Base-by-base conservation (phyloP, 352 stramenopile genomes). In the Phytophthora agathidicida region DNA sequence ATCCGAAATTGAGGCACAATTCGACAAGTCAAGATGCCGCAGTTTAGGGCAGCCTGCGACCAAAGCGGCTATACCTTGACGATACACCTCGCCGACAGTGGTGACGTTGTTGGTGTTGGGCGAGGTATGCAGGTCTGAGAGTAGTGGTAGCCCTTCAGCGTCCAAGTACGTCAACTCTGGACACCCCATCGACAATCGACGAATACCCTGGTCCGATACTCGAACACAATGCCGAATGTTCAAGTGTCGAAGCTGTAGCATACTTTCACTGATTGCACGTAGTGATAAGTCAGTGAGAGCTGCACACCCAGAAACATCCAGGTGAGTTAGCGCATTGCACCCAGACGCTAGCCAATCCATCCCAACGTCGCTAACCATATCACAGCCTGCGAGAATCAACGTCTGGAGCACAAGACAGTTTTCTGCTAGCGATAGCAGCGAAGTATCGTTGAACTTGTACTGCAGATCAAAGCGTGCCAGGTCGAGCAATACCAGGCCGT, bases 381-480 rank as follows among this genome's bases (percentile, higher is more conserved):
- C 83, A 48, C 93, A 98, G 14, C 94, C 93, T n/a, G 75, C 59
- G 2, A 98, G 57, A 16, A 75, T 61, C 2, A 89, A 46, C 7
- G 56, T 80, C 27, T 88, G 67, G 2, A 93, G 69, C 17, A 81
- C 45, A 13, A 53, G 39, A 11, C 74, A 91, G 17, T 78, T 75
- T n/a, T 91, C 73, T 1, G 67, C 77, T 36, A 98, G 64, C 9
- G 91, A 73, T 23, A 98, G 61, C 8, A 98, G 60, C 7, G 85
- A 78, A 24, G 98, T 87, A 63, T 98, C 94, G 31, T 89, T 97
- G 41, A 98, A 76, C 61, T 96, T 93, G 72, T 97, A 97, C 26
- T 82, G 73, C 37, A 98, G 74, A 42, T 97, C 91, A 33, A 77
- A 96, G 13, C 94, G 79, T 19, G 80, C 66, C 32, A 98, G 41